Evolutionary conservation across 2,329 filamentous ascomycete species (phyloP).

Genomic region (Ophiostoma triangulosporum): DNA sequence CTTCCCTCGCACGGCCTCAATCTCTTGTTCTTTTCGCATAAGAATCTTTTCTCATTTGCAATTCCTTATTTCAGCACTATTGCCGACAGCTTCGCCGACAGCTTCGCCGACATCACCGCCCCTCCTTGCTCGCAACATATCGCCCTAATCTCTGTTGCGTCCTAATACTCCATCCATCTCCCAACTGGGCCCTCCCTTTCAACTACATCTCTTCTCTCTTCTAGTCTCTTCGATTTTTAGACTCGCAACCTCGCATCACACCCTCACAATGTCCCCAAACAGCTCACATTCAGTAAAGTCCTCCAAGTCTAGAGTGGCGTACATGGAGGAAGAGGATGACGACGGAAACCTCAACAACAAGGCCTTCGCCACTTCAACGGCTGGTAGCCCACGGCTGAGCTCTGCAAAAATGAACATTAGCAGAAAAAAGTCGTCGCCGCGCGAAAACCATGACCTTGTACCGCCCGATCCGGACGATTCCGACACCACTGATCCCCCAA

Average conservation of each 20-base stretch:
- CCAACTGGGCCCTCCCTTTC: not conserved
- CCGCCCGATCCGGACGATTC: slow-evolving; percentile 25
- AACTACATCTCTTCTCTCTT: not conserved
- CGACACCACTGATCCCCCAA: slow-evolving; percentile 29
- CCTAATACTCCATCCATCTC: not conserved
- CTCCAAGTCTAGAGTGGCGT: slow-evolving; percentile 23
- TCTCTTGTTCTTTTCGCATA: not conserved
- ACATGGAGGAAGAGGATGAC: slow-evolving; percentile 40
- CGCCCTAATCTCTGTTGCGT: not conserved
- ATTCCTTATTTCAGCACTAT: not conserved
- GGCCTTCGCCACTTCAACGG: slow-evolving; percentile 35
- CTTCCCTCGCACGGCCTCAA: too few species aligned
- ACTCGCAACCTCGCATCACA: not conserved
- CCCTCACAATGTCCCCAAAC: slow-evolving; percentile 29
- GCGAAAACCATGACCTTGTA: slow-evolving; percentile 23
- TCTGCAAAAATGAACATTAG: slow-evolving; percentile 36
- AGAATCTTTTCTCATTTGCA: not conserved
- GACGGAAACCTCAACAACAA: slow-evolving; percentile 26
- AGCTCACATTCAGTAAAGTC: slow-evolving; percentile 13
- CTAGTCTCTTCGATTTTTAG: too few species aligned
- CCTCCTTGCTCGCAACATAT: not conserved
- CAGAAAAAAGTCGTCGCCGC: slow-evolving; percentile 26
- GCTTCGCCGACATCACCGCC: not conserved
- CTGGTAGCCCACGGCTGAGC: slow-evolving; percentile 25
- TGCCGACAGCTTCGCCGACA: not conserved